These are phyloP conservation scores for Dalbergia oliveri DNA, from an alignment of 306 rosid genomes.

Conservation along the genomic window DNA sequence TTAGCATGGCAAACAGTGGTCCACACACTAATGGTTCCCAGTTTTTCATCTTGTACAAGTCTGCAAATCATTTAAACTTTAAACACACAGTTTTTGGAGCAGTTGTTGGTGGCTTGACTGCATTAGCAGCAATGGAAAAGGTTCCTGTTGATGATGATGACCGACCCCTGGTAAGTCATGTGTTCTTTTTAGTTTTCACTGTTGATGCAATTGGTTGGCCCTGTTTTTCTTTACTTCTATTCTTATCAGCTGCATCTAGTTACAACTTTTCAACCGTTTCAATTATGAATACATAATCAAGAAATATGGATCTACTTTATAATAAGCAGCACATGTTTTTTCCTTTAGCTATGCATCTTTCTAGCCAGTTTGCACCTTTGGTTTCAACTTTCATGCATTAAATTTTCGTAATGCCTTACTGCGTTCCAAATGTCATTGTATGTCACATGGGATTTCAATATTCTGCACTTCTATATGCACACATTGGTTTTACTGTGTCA, in stretches of 20 bases:
- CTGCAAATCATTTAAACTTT: slow-evolving; percentile 92
- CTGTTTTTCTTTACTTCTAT: slow-evolving; percentile 21
- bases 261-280: slow-evolving; percentile 37
- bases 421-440: slow-evolving; percentile 19
- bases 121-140: slow-evolving; percentile 91
- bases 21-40: slow-evolving; percentile 99
- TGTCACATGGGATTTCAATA: slow-evolving; percentile 5
- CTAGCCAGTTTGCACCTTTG: slow-evolving; percentile 32
- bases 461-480: slow-evolving; percentile 21
- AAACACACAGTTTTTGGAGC: slow-evolving; percentile 94
- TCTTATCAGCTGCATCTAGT: slow-evolving; percentile 2
- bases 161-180: slow-evolving; percentile 76
- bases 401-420: slow-evolving; percentile 12
- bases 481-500: background rate
- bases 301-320: slow-evolving; percentile 43
- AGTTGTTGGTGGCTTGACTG: slow-evolving; percentile 93
- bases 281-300: slow-evolving; percentile 41
- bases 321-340: slow-evolving; percentile 38
- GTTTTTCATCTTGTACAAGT: slow-evolving; percentile 92
- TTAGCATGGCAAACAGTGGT: slow-evolving; percentile 99
- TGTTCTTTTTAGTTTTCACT: slow-evolving; percentile 34
- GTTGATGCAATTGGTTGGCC: slow-evolving; percentile 34
- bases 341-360: background rate
- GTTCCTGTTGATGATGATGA: slow-evolving; percentile 91
- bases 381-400: slow-evolving; percentile 21